Evolutionary conservation across 495 filamentous ascomycete species (phyloP).

Genomic region (Darksidea phi): DNA sequence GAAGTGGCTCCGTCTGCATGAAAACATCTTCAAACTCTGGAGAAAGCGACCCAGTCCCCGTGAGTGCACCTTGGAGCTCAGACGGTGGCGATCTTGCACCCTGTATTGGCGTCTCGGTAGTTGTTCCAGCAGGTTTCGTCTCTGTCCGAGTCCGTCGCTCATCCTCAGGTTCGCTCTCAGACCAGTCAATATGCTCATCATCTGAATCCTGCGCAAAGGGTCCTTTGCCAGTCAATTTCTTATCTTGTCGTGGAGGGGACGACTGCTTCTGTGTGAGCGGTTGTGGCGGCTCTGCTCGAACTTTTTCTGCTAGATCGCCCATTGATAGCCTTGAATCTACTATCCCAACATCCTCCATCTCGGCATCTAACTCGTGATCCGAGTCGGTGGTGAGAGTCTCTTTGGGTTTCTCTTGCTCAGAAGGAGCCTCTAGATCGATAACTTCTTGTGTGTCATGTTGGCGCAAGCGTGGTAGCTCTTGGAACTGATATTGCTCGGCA

Average conservation of each 20-base stretch:
- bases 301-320: conserved; percentile 47
- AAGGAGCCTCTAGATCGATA: conserved; percentile 41
- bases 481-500: conserved; percentile 37
- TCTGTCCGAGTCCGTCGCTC: conserved; percentile 30
- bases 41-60: conserved; percentile 26
- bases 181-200: conserved; percentile 44
- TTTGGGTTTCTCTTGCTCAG: conserved; percentile 13
- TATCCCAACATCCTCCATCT: conserved; percentile 52
- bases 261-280: conserved; percentile 13
- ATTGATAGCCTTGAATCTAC: conserved; percentile 41
- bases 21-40: conserved; percentile 23
- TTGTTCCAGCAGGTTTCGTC: neutral
- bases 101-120: neutral
- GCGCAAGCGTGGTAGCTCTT: conserved; percentile 46
- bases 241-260: conserved; percentile 10
- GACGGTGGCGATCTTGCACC: conserved; percentile 34
- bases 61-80: conserved; percentile 38
- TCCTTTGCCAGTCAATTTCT: neutral
- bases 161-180: conserved; percentile 44
- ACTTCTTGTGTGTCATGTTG: conserved; percentile 39
- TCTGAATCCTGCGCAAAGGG: conserved; percentile 18
- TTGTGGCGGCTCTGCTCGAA: conserved; percentile 46
- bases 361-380: conserved; percentile 51
- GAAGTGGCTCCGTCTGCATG: neutral
- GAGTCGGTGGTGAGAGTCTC: conserved; percentile 42